A percentile compares a stretch with the other conserved stretches of the same genome.
These are phyloP conservation scores for Tuber calosporum DNA, from an alignment of 495 filamentous ascomycete species.

Conservation along the genomic window DNA sequence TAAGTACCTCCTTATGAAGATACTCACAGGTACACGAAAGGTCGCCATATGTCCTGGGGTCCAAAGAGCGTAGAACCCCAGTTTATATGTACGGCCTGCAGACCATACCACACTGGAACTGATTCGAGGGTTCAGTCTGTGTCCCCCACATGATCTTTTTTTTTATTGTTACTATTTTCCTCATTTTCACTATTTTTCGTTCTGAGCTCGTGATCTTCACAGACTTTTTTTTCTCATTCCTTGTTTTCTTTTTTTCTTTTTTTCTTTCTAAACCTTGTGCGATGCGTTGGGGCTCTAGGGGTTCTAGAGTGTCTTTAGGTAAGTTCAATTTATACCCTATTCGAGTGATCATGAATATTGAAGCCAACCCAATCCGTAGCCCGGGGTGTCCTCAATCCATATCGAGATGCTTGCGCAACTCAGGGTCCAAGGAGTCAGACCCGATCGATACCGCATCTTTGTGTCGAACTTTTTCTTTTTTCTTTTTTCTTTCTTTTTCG, in stretches of 20 bases:
- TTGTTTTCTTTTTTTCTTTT: constrained; percentile 11
- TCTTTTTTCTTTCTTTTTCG: constrained; percentile 25
- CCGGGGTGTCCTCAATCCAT: not conserved
- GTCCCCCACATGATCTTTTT: not conserved
- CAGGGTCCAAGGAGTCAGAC: constrained; percentile 25
- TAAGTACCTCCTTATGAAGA: not conserved
- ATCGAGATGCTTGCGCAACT: constrained; percentile 35
- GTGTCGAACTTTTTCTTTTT: constrained; percentile 27
- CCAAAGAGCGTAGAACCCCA: constrained; percentile 1
- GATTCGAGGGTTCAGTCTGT: not conserved
- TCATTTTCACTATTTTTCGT: not conserved
- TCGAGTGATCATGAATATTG: not conserved
- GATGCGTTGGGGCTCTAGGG: not conserved
- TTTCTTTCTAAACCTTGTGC: not conserved
- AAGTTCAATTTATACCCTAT: not conserved
- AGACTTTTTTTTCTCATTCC: constrained; percentile 18
- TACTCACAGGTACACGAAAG: not conserved
- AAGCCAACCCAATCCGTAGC: constrained; percentile 1
- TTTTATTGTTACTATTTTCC: not conserved
- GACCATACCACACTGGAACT: not conserved
- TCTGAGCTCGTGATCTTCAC: not conserved
- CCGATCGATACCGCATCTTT: constrained; percentile 15
- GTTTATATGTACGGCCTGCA: constrained; percentile 1
- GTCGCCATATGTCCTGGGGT: not conserved
- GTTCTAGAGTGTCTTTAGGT: constrained; percentile 2